Percentiles rank a stretch among this genome's conserved stretches.
Evolutionary conservation across 2,329 filamentous ascomycete genomes (phyloP).

Genomic region (Juglanconis juglandina): DNA sequence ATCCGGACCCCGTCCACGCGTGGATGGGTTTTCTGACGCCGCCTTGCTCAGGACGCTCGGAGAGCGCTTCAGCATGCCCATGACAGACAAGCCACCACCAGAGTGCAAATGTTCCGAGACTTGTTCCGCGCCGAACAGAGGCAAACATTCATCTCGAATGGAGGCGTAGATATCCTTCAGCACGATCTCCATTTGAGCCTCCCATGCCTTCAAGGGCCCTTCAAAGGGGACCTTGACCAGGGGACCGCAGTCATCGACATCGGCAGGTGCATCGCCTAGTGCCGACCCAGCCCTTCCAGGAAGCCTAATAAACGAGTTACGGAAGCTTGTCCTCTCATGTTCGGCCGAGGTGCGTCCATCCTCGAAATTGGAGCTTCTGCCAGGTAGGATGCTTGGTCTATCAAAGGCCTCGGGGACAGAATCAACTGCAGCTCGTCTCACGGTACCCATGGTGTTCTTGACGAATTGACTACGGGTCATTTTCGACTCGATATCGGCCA

Average conservation of each 20-base stretch:
- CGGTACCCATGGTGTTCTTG: constrained; percentile 92
- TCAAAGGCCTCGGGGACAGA: constrained; percentile 66
- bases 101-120: constrained; percentile 50
- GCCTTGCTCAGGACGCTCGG: constrained; percentile 92
- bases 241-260: constrained; percentile 62
- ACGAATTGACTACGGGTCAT: constrained; percentile 95
- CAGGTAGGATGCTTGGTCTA: constrained; percentile 52
- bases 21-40: constrained; percentile 74
- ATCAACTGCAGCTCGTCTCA: constrained; percentile 72
- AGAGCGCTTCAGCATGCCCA: constrained; percentile 74
- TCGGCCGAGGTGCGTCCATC: constrained; percentile 33
- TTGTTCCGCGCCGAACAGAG: constrained; percentile 70
- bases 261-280: constrained; percentile 34
- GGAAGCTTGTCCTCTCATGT: constrained; percentile 37
- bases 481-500: constrained; percentile 92
- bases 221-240: constrained; percentile 75
- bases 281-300: constrained; percentile 44
- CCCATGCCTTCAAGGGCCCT: constrained; percentile 77
- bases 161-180: constrained; percentile 89
- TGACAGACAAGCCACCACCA: constrained; percentile 58
- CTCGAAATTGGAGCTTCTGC: constrained; percentile 28
- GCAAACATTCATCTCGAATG: constrained; percentile 82
- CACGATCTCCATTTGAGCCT: constrained; percentile 82
- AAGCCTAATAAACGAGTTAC: constrained; percentile 48
- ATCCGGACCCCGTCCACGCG: constrained; percentile 66